Percentiles rank a stretch among this genome's conserved stretches.
These are phyloP conservation scores for Phoma herbarum DNA, from an alignment of 2,329 filamentous ascomycete genomes.

Conservation along the genomic window DNA sequence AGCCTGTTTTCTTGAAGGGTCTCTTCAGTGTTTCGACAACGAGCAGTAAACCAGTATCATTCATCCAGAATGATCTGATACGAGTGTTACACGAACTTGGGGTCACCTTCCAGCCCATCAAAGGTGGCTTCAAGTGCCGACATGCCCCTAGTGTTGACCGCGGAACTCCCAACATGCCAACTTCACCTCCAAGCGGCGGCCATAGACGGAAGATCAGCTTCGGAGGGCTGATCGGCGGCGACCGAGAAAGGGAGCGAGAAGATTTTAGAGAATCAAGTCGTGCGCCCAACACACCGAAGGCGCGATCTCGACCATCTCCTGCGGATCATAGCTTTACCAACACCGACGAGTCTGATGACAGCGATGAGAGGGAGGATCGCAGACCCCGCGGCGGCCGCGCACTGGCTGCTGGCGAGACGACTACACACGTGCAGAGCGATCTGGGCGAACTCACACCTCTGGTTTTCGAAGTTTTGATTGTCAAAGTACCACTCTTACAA, in stretches of 20 bases:
- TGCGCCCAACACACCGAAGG: slow-evolving; percentile 59
- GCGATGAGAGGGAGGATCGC: slow-evolving; percentile 62
- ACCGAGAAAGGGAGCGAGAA: slow-evolving; percentile 71
- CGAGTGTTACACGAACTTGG: slow-evolving; percentile 86
- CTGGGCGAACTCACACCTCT: slow-evolving; percentile 84
- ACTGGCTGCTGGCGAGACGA: slow-evolving; percentile 80
- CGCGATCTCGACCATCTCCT: slow-evolving; percentile 55
- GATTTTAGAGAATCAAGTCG: slow-evolving; percentile 71
- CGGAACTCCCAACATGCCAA: slow-evolving; percentile 68
- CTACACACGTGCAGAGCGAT: slow-evolving; percentile 89
- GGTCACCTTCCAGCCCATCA: slow-evolving; percentile 92
- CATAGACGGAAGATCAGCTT: slow-evolving; percentile 87
- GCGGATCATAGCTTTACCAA: slow-evolving; percentile 81
- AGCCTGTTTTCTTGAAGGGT: slow-evolving; percentile 94
- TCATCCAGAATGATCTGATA: slow-evolving; percentile 90
- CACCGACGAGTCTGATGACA: slow-evolving; percentile 86
- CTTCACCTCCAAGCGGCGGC: slow-evolving; percentile 49
- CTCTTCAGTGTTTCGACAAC: slow-evolving; percentile 98
- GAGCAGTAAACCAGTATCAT: slow-evolving; percentile 84
- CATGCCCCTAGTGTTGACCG: slow-evolving; percentile 90
- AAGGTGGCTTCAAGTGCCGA: slow-evolving; percentile 89
- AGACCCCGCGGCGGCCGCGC: slow-evolving; percentile 36
- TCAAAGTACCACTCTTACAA: slow-evolving; percentile 93
- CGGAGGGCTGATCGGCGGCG: slow-evolving; percentile 69
- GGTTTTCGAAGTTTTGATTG: slow-evolving; percentile 95